Conservation (phyloP, 2,329 filamentous ascomycete species). For the Trichoderma sp. region DNA sequence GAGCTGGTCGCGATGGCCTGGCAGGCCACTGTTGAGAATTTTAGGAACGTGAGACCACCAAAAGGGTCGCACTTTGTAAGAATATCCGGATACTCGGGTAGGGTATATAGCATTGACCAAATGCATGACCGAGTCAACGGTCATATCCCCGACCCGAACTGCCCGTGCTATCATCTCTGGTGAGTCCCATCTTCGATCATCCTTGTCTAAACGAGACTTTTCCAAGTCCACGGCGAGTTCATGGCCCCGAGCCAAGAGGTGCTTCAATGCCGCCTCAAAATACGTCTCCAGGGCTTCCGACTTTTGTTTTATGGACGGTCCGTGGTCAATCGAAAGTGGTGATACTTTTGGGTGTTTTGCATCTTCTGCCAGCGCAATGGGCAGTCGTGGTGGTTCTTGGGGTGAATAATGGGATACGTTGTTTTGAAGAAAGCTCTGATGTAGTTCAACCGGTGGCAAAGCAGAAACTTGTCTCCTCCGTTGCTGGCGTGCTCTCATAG, state of each 20-base stretch:
- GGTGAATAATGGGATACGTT: conserved; percentile 45
- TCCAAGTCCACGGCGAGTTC: conserved; percentile 26
- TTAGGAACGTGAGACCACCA: conserved; percentile 45
- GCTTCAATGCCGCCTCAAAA: conserved; percentile 34
- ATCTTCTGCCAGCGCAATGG: conserved; percentile 36
- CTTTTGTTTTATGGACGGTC: conserved; percentile 28
- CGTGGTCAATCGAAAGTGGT: conserved; percentile 32
- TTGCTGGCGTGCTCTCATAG: conserved; percentile 35
- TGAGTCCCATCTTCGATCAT: conserved; percentile 20
- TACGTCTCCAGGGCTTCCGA: conserved; percentile 35
- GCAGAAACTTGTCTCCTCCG: conserved; percentile 40
- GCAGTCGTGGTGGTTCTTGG: conserved; percentile 33
- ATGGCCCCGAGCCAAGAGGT: conserved; percentile 25
- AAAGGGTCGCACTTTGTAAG: conserved; percentile 38
- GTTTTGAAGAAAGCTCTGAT: conserved; percentile 56
- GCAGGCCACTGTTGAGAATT: conserved; percentile 35
- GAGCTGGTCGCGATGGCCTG: conserved; percentile 35
- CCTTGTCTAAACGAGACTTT: conserved; percentile 9
- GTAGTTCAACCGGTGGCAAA: conserved; percentile 56
- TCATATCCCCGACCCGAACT: conserved; percentile 36
- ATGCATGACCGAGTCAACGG: conserved; percentile 42
- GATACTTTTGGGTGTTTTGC: conserved; percentile 36
- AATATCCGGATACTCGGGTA: conserved; percentile 37
- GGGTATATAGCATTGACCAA: conserved; percentile 38
- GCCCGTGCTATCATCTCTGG: conserved; percentile 26